phyloP scores from a whole-genome alignment of 176 grass and related monocot species.

The Zea luxurians region DNA sequence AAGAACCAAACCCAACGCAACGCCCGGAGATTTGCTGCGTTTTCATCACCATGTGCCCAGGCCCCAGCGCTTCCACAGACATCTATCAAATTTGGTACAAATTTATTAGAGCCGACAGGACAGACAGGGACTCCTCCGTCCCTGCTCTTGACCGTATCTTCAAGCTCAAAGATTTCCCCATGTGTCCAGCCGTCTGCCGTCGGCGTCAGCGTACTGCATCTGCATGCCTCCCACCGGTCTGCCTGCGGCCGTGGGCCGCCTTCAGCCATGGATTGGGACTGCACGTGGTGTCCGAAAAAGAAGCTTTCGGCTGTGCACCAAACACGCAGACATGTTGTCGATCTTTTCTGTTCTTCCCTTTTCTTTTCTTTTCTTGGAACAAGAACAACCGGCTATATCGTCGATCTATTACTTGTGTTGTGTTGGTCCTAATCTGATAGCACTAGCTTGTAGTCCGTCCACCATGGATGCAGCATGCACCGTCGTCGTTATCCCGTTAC shows the following conservation, averaged over 20 bases:
- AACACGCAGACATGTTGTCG: constrained; percentile 31
- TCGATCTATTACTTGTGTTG: neutral
- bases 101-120: no score
- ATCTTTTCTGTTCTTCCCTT: neutral
- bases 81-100: no score
- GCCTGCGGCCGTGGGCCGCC: constrained; percentile 1
- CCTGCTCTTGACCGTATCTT: constrained; percentile 1
- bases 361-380: neutral
- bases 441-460: no score
- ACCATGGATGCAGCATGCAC: no score
- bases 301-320: constrained; percentile 46
- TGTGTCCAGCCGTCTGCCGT: constrained; percentile 7
- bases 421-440: no score
- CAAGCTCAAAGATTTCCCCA: constrained; percentile 20
- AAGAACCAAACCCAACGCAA: neutral
- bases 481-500: no score
- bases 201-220: constrained; percentile 19
- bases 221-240: neutral
- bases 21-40: no score
- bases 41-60: no score
- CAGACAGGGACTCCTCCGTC: neutral
- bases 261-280: neutral
- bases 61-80: no score
- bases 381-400: neutral
- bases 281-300: constrained; percentile 31